A percentile compares a stretch with the other conserved stretches of the same genome.
phyloP scores from a whole-genome alignment of 495 filamentous ascomycete species.

The Hyaloscypha variabilis region DNA sequence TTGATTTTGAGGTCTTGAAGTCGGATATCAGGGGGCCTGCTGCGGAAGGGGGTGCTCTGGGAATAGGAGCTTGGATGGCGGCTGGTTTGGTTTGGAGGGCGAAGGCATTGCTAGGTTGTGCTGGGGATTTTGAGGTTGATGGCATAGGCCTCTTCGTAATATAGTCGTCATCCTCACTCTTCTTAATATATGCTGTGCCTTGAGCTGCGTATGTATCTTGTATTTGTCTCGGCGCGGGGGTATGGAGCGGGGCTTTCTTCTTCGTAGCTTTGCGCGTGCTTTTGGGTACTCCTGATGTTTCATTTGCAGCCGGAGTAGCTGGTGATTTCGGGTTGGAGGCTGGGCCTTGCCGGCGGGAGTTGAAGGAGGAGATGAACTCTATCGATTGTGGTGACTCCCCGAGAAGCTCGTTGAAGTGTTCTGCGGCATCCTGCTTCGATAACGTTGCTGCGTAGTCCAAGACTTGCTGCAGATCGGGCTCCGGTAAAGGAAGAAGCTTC shows the following conservation, averaged over 20 bases:
- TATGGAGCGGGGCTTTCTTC: constrained; percentile 34
- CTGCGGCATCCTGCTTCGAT: constrained; percentile 72
- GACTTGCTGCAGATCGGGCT: constrained; percentile 79
- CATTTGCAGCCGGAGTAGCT: constrained; percentile 4
- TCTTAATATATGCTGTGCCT: constrained; percentile 67
- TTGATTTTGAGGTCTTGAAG: constrained; percentile 59
- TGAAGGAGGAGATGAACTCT: constrained; percentile 93
- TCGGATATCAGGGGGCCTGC: constrained; percentile 81
- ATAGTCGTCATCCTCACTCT: constrained; percentile 67
- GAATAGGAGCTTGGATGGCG: constrained; percentile 42
- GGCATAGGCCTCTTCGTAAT: constrained; percentile 41
- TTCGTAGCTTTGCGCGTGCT: constrained; percentile 25
- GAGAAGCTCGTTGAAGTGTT: constrained; percentile 85
- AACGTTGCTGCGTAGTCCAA: constrained; percentile 73
- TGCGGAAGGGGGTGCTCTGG: constrained; percentile 59
- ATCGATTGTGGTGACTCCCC: constrained; percentile 83
- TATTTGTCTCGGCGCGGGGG: constrained; percentile 31
- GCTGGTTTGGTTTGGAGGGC: constrained; percentile 37
- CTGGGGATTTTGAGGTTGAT: constrained; percentile 32
- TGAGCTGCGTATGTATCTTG: constrained; percentile 36
- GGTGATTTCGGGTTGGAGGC: constrained; percentile 9
- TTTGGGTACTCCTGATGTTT: constrained; percentile 27
- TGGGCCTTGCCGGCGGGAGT: constrained; percentile 62
- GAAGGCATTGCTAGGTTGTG: constrained; percentile 41
- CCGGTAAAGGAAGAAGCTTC: constrained; percentile 78